Conservation (phyloP, 1,284 basidiomycete genomes). For the Filobasidium uniguttulatum region DNA sequence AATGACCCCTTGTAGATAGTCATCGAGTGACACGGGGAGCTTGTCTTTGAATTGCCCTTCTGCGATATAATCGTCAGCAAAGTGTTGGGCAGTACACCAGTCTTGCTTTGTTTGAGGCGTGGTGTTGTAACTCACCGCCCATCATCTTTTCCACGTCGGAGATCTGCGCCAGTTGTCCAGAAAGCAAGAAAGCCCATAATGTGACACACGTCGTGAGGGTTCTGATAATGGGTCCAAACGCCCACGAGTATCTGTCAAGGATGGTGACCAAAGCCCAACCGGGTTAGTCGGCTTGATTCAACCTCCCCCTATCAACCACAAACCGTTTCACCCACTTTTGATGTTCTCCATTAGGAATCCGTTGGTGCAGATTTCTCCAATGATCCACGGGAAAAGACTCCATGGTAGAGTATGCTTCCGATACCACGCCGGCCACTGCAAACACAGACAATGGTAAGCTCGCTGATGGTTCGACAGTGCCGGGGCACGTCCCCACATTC, state of each 20-base stretch:
- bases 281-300: neutral
- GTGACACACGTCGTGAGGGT: conserved; percentile 29
- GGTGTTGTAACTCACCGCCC: conserved; percentile 27
- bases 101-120: neutral
- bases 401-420: neutral
- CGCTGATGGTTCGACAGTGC: neutral
- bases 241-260: conserved; percentile 27
- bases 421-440: no score
- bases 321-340: conserved; percentile 23
- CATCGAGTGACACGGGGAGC: conserved; percentile 32
- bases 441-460: no score
- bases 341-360: conserved; percentile 34
- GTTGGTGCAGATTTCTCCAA: conserved; percentile 23
- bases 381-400: conserved; percentile 8
- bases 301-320: neutral
- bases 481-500: neutral
- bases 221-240: conserved; percentile 26
- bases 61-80: conserved; percentile 16
- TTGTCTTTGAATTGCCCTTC: conserved; percentile 25
- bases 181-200: conserved; percentile 31
- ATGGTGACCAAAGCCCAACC: neutral
- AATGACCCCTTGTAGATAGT: conserved; percentile 38
- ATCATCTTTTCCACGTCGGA: conserved; percentile 27
- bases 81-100: neutral
- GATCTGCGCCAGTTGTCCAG: conserved; percentile 30